Evolutionary conservation across 2,329 filamentous ascomycete species (phyloP).

Genomic region (Aspergillus flavus): DNA sequence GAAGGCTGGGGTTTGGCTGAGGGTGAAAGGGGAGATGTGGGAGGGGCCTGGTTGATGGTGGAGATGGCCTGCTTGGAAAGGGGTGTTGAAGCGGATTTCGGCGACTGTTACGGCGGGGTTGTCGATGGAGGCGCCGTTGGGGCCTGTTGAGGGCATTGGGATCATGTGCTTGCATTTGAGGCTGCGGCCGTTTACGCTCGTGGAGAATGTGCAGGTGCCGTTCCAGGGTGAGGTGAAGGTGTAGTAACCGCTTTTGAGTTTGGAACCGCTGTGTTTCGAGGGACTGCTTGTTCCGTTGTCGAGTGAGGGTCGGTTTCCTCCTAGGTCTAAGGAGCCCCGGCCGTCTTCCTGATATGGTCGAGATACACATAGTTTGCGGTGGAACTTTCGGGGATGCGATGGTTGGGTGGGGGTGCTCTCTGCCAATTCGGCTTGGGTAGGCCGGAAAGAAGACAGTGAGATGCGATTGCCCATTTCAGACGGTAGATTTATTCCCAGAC

Average conservation of each 20-base stretch:
- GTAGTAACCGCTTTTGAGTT: constrained; percentile 56
- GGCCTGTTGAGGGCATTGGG: constrained; percentile 32
- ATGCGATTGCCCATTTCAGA: constrained; percentile 14
- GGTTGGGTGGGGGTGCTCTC: constrained; percentile 17
- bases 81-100: constrained; percentile 88
- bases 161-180: constrained; percentile 75
- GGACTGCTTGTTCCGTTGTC: constrained; percentile 21
- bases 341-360: constrained; percentile 25
- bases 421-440: constrained; percentile 3
- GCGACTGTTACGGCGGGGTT: constrained; percentile 62
- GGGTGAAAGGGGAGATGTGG: constrained; percentile 26
- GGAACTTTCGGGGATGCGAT: constrained; percentile 32
- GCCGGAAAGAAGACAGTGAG: constrained; percentile 13
- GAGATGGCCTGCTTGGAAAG: constrained; percentile 51
- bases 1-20: constrained; percentile 22
- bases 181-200: constrained; percentile 72
- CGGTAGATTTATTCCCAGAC: constrained; percentile 30
- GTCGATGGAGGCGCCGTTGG: constrained; percentile 11
- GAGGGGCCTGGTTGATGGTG: constrained; percentile 28
- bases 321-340: constrained; percentile 22
- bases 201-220: constrained; percentile 81
- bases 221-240: constrained; percentile 85
- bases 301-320: constrained; percentile 18
- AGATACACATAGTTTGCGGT: constrained; percentile 37
- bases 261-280: constrained; percentile 22